phyloP scores from a whole-genome alignment of 495 filamentous ascomycete species.

The Podospora anserina region DNA sequence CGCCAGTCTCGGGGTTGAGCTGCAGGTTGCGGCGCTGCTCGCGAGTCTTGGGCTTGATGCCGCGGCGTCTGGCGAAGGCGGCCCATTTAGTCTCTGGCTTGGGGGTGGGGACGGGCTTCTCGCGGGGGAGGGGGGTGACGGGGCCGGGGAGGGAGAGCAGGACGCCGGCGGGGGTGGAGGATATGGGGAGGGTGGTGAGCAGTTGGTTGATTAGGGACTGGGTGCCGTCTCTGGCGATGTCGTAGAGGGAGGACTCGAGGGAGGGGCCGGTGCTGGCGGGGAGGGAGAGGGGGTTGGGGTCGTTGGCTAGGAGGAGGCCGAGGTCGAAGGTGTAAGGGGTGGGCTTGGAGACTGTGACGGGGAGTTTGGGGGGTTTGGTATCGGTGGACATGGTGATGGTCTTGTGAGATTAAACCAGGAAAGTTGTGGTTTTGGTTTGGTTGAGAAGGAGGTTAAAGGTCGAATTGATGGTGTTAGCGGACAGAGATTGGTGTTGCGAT shows the following conservation, averaged over 20 bases:
- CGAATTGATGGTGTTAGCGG: not conserved
- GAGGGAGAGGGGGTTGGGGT: conserved; percentile 70
- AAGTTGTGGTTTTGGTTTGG: not conserved
- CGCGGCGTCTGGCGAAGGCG: conserved; percentile 91
- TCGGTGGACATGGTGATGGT: conserved; percentile 33
- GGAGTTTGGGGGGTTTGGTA: conserved; percentile 39
- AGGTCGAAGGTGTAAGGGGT: conserved; percentile 92
- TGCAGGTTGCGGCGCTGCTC: conserved; percentile 64
- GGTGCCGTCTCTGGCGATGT: conserved; percentile 76
- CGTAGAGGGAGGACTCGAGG: conserved; percentile 59
- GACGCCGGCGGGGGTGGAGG: conserved; percentile 62
- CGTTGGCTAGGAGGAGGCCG: conserved; percentile 74
- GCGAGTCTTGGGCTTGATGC: conserved; percentile 76
- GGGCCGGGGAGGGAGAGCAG: conserved; percentile 69
- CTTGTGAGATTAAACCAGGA: not conserved
- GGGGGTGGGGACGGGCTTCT: conserved; percentile 79
- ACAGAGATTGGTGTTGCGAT: conserved; percentile 5
- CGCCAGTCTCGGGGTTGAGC: conserved; percentile 78
- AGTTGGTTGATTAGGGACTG: conserved; percentile 80
- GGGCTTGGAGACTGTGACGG: conserved; percentile 70
- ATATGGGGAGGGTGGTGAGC: conserved; percentile 77
- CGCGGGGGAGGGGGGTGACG: conserved; percentile 69
- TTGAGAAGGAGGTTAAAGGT: not conserved
- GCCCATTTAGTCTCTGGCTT: conserved; percentile 91
- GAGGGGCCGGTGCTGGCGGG: conserved; percentile 46